Evolutionary conservation across 371 early-diverging fungal species (phyloP), one percentile per base, ranked within the genome.

Genomic region (Smittium culicis): DNA sequence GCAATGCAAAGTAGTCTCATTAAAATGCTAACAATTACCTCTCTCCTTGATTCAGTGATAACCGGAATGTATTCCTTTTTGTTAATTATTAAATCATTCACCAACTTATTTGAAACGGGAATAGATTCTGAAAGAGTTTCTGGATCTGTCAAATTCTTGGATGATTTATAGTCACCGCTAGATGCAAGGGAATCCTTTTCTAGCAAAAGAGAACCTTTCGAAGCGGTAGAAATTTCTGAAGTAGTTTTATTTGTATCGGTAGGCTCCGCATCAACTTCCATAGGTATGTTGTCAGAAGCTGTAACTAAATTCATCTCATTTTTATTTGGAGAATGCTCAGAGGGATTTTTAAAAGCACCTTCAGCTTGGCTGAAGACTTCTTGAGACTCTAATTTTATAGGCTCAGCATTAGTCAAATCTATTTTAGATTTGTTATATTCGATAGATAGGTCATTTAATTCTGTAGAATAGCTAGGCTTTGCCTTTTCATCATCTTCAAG

Each of bases 1-100:
- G 71, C 78, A 58, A 76, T 61, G 61, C 77, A 77, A 55, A 77
- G 61, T 68, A 77, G 73, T n/a, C 77, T 70, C 33, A 77, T 58
- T 16, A 77, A 70, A 28, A 77, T 66, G 0, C 78, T 76, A 2
- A 77, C 74, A 14, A 77, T 77, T 1, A 73, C 70, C 31, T 77
- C 77, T 33, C 77, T 66, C 28, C 70, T 72, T 11, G 69, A 61
- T 34, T 77, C 77, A 5, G 77, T 58, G 66, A 77, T 56, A 29
- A 77, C 60, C 25, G 63, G 55, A 20, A 31, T 8, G 20, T 32
- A 62, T 64, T 30, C 65, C 24, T 35, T 33, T 25, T 5, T 11
- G 20, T 45, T 20, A 11, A 20, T 11, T 5, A 11, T 45, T 45
- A 45, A 45, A 45, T 45, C 45, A 11, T 5, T 11, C 11, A 11